phyloP scores from a whole-genome alignment of 306 rosid genomes.

The Clitoria ternatea region DNA sequence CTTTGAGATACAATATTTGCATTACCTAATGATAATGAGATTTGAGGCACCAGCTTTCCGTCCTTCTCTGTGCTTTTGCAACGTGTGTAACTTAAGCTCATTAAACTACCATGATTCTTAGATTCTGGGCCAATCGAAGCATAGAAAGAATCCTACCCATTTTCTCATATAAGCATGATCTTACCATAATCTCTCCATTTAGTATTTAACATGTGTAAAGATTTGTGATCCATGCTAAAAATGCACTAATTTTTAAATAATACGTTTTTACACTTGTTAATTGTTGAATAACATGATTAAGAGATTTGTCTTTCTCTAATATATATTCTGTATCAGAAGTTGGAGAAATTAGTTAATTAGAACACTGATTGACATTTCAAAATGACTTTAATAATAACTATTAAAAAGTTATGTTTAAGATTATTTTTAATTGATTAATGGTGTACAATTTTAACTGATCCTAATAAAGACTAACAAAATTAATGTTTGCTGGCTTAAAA shows the following conservation, averaged over 20 bases:
- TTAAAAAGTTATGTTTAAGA: no score
- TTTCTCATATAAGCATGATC: background rate
- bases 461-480: no score
- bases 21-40: slow-evolving; percentile 23
- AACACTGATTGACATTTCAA: no score
- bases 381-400: no score
- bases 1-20: slow-evolving; percentile 21
- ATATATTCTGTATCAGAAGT: no score
- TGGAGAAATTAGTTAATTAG: no score
- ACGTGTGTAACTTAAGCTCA: slow-evolving; percentile 5
- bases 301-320: background rate
- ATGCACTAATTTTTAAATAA: background rate
- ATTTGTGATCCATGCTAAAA: background rate
- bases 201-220: background rate
- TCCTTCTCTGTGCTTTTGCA: slow-evolving; percentile 15
- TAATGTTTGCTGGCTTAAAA: no score
- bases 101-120: background rate
- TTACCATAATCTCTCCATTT: background rate
- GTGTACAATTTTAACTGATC: no score
- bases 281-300: background rate
- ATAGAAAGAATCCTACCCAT: slow-evolving; percentile 16
- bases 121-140: slow-evolving; percentile 21
- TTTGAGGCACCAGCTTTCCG: slow-evolving; percentile 28
- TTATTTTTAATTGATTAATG: no score
- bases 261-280: background rate